Conservation (phyloP, 306 rosid genomes). For the Cucumis melo region DNA sequence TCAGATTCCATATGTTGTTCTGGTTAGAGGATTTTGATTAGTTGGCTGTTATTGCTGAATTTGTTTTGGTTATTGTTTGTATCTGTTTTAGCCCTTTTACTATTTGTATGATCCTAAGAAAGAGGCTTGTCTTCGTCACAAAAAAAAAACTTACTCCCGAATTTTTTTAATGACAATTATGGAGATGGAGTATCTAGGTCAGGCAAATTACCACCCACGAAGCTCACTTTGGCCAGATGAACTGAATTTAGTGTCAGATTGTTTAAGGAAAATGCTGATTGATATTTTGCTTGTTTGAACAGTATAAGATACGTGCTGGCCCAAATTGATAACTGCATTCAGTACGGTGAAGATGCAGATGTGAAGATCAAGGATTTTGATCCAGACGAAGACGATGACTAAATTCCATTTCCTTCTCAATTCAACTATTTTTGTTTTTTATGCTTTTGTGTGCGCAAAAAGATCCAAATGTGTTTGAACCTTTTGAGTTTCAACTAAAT, state of each 20-base stretch:
- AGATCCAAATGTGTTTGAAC: neutral
- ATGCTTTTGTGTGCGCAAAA: neutral
- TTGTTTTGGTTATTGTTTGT: too few species aligned
- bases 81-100: too few species aligned
- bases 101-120: too few species aligned
- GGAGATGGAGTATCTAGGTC: too few species aligned
- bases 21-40: too few species aligned
- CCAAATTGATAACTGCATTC: constrained; percentile 52
- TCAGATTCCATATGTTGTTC: too few species aligned
- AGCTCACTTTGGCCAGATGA: neutral
- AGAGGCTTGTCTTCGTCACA: too few species aligned
- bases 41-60: too few species aligned
- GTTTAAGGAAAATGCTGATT: neutral
- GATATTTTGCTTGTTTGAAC: constrained; percentile 10
- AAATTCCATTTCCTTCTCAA: neutral
- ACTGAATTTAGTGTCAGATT: neutral
- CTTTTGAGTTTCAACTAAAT: neutral
- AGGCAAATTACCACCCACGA: too few species aligned
- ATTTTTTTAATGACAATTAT: too few species aligned
- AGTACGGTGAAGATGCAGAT: constrained; percentile 68
- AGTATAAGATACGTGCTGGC: constrained; percentile 43
- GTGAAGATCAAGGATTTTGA: constrained; percentile 61
- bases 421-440: neutral
- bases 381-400: constrained; percentile 42
- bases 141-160: too few species aligned